phyloP scores from a whole-genome alignment of 2,329 filamentous ascomycete genomes.

The Microcyclosporella mali region DNA sequence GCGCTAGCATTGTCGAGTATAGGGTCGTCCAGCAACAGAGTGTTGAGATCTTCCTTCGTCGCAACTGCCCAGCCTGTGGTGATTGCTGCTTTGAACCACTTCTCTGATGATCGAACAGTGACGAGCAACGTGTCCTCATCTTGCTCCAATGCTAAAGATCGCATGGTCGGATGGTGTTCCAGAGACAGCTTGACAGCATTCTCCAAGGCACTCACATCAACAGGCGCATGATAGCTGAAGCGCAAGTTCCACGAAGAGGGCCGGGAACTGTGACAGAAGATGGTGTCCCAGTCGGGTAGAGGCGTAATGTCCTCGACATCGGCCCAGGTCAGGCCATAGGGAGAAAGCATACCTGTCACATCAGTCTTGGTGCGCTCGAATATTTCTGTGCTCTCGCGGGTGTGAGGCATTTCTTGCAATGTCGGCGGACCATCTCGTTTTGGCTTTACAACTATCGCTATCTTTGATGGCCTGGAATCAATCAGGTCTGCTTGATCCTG shows the following conservation, averaged over 20 bases:
- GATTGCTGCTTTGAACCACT: constrained; percentile 26
- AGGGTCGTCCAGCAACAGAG: constrained; percentile 24
- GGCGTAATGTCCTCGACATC: constrained; percentile 33
- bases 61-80: constrained; percentile 27
- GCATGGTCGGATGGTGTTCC: constrained; percentile 26
- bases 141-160: constrained; percentile 25
- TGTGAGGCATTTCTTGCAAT: constrained; percentile 26
- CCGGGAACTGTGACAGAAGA: constrained; percentile 26
- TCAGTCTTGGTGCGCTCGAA: constrained; percentile 21
- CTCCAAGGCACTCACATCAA: constrained; percentile 18
- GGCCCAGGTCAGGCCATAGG: constrained; percentile 26
- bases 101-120: constrained; percentile 21
- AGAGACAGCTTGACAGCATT: constrained; percentile 25
- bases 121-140: constrained; percentile 26
- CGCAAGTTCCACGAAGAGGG: constrained; percentile 30
- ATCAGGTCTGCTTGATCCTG: constrained; percentile 28
- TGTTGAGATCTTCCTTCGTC: constrained; percentile 26
- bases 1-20: constrained; percentile 25
- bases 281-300: constrained; percentile 30
- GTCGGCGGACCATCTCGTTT: constrained; percentile 26
- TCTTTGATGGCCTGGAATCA: constrained; percentile 20
- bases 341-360: constrained; percentile 20
- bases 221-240: constrained; percentile 26
- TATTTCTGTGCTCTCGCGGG: constrained; percentile 21
- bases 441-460: constrained; percentile 12